These are phyloP conservation scores for Macrotyloma uniflorum DNA, from an alignment of 306 rosid species.

Conservation along the genomic window DNA sequence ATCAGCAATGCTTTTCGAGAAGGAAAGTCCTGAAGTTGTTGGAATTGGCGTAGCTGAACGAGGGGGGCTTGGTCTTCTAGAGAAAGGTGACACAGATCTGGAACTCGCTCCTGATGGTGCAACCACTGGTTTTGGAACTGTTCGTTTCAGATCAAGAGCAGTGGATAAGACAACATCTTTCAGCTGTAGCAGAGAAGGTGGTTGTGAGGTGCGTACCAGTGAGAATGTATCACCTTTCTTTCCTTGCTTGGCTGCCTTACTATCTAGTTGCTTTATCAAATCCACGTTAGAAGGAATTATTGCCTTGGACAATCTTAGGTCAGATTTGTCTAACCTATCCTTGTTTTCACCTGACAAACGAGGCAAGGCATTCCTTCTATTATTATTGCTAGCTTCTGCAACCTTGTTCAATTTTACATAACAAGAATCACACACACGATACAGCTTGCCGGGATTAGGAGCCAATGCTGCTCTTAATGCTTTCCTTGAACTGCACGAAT, in stretches of 20 bases:
- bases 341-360: constrained; percentile 96
- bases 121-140: constrained; percentile 75
- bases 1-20: constrained; percentile 77
- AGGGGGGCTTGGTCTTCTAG: constrained; percentile 91
- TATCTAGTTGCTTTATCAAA: constrained; percentile 93
- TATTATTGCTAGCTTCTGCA: constrained; percentile 64
- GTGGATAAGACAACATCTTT: constrained; percentile 83
- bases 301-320: constrained; percentile 71
- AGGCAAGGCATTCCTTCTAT: constrained; percentile 69
- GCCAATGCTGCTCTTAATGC: constrained; percentile 89
- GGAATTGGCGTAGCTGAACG: constrained; percentile 98
- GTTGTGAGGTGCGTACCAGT: constrained; percentile 72
- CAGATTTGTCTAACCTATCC: constrained; percentile 89
- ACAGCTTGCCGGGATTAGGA: constrained; percentile 84
- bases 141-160: constrained; percentile 75
- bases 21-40: constrained; percentile 91
- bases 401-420: constrained; percentile 83
- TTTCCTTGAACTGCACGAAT: constrained; percentile 94
- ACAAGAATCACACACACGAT: constrained; percentile 96
- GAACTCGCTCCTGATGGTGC: constrained; percentile 83
- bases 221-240: constrained; percentile 90
- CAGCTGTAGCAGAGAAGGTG: constrained; percentile 80
- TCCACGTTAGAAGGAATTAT: constrained; percentile 81
- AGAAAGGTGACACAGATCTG: constrained; percentile 89
- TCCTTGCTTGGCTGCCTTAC: constrained; percentile 95